phyloP scores from a whole-genome alignment of 257 asterid species.

The Capsicum rhomboideum region DNA sequence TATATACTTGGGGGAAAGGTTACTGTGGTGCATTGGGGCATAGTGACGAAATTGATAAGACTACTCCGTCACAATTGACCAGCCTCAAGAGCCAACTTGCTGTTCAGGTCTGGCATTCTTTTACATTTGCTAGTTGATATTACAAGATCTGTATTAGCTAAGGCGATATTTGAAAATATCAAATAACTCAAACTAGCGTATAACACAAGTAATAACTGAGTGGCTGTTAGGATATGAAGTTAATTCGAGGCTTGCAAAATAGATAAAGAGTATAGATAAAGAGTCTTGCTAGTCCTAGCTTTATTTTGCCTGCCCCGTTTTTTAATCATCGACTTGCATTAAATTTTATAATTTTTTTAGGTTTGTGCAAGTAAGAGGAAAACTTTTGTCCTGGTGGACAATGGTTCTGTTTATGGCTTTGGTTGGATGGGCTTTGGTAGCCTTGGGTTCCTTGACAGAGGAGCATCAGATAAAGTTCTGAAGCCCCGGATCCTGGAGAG shows the following conservation, averaged over 20 bases:
- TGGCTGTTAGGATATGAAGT: neutral
- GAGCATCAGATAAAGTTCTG: constrained; percentile 45
- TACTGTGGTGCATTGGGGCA: constrained; percentile 87
- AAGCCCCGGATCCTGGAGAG: constrained; percentile 53
- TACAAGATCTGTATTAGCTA: neutral
- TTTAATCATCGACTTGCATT: neutral
- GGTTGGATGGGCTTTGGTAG: constrained; percentile 93
- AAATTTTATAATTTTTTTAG: constrained; percentile 12
- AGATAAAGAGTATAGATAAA: too few relatives aligned
- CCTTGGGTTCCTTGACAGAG: constrained; percentile 65
- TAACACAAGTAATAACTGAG: neutral
- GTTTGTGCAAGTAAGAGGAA: constrained; percentile 85
- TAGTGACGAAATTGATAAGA: constrained; percentile 77
- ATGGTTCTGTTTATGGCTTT: constrained; percentile 66
- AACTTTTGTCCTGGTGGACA: constrained; percentile 57
- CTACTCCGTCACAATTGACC: constrained; percentile 47
- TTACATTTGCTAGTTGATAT: neutral
- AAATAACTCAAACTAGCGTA: neutral
- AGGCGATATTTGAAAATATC: neutral
- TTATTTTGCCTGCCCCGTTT: neutral
- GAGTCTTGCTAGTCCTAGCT: neutral
- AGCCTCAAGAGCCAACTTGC: constrained; percentile 50
- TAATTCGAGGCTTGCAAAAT: neutral
- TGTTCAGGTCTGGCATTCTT: constrained; percentile 48
- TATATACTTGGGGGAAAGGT: constrained; percentile 90